Percentiles rank a stretch among this genome's conserved stretches.
Conservation (phyloP, 768 basidiomycete species). For the Hericium rajendrae region DNA sequence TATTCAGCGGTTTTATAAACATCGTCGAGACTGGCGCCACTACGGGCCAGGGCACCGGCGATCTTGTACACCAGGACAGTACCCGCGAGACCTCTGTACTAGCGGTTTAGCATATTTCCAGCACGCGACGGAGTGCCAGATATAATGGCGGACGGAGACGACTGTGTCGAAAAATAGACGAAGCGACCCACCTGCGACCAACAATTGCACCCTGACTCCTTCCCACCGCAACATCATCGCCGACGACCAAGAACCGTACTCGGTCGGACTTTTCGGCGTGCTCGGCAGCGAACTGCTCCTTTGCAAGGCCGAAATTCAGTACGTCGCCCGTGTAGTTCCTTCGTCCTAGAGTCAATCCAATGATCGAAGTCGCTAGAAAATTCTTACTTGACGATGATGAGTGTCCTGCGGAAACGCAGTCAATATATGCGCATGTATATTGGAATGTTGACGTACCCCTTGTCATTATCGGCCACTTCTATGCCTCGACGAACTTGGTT, state of each 20-base stretch:
- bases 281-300: constrained; percentile 68
- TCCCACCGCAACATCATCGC: constrained; percentile 86
- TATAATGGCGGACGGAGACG: background rate
- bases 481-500: constrained; percentile 77
- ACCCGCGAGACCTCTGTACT: constrained; percentile 64
- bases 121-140: no score
- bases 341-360: background rate
- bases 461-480: constrained; percentile 61
- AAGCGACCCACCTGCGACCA: constrained; percentile 51
- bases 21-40: constrained; percentile 57
- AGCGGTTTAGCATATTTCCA: no score
- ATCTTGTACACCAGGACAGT: constrained; percentile 85
- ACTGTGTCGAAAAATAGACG: background rate
- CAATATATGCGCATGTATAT: background rate
- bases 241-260: constrained; percentile 74
- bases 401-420: constrained; percentile 35
- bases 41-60: constrained; percentile 69
- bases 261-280: constrained; percentile 57
- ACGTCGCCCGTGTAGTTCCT: constrained; percentile 90
- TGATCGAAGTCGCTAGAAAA: no score
- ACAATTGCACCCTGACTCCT: constrained; percentile 74
- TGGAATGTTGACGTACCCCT: constrained; percentile 39
- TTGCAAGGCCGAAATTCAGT: constrained; percentile 85
- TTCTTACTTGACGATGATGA: constrained; percentile 77
- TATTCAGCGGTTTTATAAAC: constrained; percentile 60